These are phyloP conservation scores for Globisporangium recalcitrans DNA, from an alignment of 352 stramenopile species.

Conservation along the genomic window DNA sequence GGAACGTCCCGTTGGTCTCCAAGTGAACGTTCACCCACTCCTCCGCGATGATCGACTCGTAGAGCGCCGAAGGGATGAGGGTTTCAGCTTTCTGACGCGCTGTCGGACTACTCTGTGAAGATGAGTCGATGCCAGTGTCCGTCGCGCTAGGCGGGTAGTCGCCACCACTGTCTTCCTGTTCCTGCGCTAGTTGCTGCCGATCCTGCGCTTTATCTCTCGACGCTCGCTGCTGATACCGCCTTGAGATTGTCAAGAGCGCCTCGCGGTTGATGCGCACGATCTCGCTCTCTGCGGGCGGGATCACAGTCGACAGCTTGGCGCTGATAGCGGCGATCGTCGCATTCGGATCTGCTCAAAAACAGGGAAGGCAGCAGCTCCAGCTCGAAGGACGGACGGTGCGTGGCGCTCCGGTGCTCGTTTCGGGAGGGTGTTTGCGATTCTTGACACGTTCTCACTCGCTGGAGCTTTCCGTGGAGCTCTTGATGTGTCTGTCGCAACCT, in stretches of 20 bases:
- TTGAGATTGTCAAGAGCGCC: constrained; percentile 20
- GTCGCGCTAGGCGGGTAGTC: background rate
- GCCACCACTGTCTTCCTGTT: constrained; percentile 1
- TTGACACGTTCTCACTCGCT: constrained; percentile 8
- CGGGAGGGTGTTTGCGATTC: constrained; percentile 1
- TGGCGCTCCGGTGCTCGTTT: background rate
- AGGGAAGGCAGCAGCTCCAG: background rate
- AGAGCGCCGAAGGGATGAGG: constrained; percentile 26
- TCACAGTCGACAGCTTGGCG: constrained; percentile 38
- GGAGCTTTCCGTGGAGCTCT: background rate
- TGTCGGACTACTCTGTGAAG: constrained; percentile 11
- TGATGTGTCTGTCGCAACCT: background rate
- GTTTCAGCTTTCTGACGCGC: constrained; percentile 12
- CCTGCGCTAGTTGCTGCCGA: background rate
- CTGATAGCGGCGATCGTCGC: constrained; percentile 58
- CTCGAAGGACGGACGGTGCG: too few relatives aligned
- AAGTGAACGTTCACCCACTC: constrained; percentile 79
- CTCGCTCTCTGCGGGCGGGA: constrained; percentile 63
- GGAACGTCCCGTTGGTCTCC: constrained; percentile 43
- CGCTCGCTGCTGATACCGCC: constrained; percentile 15
- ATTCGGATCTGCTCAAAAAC: constrained; percentile 34
- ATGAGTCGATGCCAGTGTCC: background rate
- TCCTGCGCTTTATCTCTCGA: constrained; percentile 10
- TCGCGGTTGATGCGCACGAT: constrained; percentile 70
- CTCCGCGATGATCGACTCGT: constrained; percentile 69